phyloP scores from a whole-genome alignment of 2,329 filamentous ascomycete species.

The Paracoccidioides lutzii region DNA sequence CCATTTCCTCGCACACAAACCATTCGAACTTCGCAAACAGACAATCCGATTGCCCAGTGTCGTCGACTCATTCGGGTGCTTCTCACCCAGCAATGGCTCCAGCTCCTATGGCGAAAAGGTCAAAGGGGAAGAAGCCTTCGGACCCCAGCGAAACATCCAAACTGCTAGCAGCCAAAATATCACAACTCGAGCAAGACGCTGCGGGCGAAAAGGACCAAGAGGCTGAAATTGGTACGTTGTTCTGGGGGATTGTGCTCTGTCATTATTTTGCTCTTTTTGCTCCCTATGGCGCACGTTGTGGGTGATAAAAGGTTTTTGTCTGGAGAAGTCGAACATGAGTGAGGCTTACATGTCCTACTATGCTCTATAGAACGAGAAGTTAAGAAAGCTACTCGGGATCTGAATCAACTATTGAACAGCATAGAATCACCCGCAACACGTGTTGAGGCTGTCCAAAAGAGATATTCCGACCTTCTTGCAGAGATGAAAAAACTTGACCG shows the following conservation, averaged over 20 bases:
- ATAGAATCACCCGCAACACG: slow-evolving; percentile 89
- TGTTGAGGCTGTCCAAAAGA: slow-evolving; percentile 78
- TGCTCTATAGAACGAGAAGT: slow-evolving; percentile 66
- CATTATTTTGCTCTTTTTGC: not conserved
- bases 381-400: slow-evolving; percentile 81
- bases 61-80: slow-evolving; percentile 23
- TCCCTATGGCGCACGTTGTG: slow-evolving; percentile 1
- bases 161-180: slow-evolving; percentile 82
- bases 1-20: slow-evolving; percentile 19
- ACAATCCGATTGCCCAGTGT: slow-evolving; percentile 30
- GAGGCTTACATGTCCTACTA: slow-evolving; percentile 17
- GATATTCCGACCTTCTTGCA: slow-evolving; percentile 78
- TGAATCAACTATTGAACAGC: slow-evolving; percentile 68
- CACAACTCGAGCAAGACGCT: slow-evolving; percentile 84
- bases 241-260: not conserved
- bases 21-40: slow-evolving; percentile 34
- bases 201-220: slow-evolving; percentile 92
- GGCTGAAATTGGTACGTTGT: slow-evolving; percentile 72
- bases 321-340: not conserved
- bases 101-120: slow-evolving; percentile 54
- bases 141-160: slow-evolving; percentile 86
- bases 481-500: slow-evolving; percentile 94
- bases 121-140: slow-evolving; percentile 69
- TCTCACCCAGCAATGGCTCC: slow-evolving; percentile 29
- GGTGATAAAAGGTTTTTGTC: not conserved